Evolutionary conservation across 2,329 filamentous ascomycete genomes (phyloP).

Genomic region (Ilyonectria robusta): DNA sequence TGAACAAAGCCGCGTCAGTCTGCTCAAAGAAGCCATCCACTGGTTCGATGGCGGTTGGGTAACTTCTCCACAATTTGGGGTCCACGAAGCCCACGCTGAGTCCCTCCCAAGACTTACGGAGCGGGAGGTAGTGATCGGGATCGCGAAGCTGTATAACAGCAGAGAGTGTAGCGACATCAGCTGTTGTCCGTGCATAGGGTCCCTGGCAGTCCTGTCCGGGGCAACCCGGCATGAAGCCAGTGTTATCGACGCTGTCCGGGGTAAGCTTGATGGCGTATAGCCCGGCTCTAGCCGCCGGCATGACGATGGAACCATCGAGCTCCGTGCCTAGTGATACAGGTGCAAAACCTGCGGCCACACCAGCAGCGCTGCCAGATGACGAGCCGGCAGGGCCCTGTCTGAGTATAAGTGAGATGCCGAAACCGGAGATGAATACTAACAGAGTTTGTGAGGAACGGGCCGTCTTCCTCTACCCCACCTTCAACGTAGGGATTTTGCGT

Average conservation of each 20-base stretch:
- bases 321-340: slow-evolving; percentile 71
- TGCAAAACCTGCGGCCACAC: slow-evolving; percentile 66
- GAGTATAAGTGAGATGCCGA: background rate
- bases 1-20: background rate
- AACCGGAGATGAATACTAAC: background rate
- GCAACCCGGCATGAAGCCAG: slow-evolving; percentile 24
- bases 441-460: background rate
- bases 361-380: slow-evolving; percentile 68
- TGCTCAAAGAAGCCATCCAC: slow-evolving; percentile 20
- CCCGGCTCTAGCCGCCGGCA: slow-evolving; percentile 27
- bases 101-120: slow-evolving; percentile 28
- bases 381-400: slow-evolving; percentile 61
- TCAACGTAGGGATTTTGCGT: slow-evolving; percentile 31
- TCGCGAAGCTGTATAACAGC: slow-evolving; percentile 14
- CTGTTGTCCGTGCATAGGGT: slow-evolving; percentile 24
- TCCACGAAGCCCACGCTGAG: slow-evolving; percentile 30
- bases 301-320: slow-evolving; percentile 61
- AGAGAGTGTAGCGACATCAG: slow-evolving; percentile 30
- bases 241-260: slow-evolving; percentile 19
- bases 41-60: background rate
- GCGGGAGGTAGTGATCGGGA: background rate
- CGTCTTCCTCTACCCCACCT: slow-evolving; percentile 15
- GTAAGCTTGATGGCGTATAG: slow-evolving; percentile 33
- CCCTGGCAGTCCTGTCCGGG: slow-evolving; percentile 25
- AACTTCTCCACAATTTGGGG: slow-evolving; percentile 23